These are phyloP conservation scores for Clarireedia homoeocarpa DNA, from an alignment of 2,329 filamentous ascomycete genomes.

Conservation along the genomic window DNA sequence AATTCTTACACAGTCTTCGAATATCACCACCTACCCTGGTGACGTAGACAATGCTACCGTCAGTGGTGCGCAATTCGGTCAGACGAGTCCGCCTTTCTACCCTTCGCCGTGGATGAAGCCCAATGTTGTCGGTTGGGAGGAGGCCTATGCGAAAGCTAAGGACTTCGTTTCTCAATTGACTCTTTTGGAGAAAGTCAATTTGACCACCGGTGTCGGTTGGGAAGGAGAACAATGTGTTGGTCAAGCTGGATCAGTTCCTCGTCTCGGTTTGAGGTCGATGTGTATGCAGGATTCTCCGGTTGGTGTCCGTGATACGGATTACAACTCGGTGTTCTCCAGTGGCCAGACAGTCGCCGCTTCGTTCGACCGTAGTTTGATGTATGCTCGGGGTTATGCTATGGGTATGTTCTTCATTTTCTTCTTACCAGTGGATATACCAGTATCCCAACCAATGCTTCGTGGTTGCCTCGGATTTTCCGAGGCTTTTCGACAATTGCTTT, in stretches of 20 bases:
- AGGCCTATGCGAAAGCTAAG: conserved; percentile 63
- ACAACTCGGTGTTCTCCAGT: conserved; percentile 62
- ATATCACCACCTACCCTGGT: conserved; percentile 1
- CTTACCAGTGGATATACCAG: not conserved
- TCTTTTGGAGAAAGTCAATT: conserved; percentile 78
- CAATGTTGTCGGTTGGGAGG: conserved; percentile 44
- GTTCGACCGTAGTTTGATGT: conserved; percentile 57
- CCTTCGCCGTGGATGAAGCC: conserved; percentile 12
- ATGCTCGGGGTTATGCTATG: conserved; percentile 40
- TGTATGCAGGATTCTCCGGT: conserved; percentile 30
- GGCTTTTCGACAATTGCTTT: too few species aligned
- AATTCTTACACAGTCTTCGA: not conserved
- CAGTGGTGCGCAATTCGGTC: not conserved
- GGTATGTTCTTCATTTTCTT: conserved; percentile 23
- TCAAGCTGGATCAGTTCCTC: conserved; percentile 23
- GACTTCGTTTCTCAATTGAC: conserved; percentile 66
- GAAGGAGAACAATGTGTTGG: conserved; percentile 27
- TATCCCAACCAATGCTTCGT: too few species aligned
- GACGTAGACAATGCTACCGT: not conserved
- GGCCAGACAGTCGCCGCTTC: conserved; percentile 63
- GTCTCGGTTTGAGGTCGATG: conserved; percentile 27
- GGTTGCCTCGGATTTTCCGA: too few species aligned
- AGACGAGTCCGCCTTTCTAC: conserved; percentile 8
- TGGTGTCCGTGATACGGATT: conserved; percentile 46
- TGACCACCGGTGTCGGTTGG: conserved; percentile 69